These are phyloP conservation scores for Wallacemonas collosoma DNA, from an alignment of 208 protist species.

Conservation along the genomic window DNA sequence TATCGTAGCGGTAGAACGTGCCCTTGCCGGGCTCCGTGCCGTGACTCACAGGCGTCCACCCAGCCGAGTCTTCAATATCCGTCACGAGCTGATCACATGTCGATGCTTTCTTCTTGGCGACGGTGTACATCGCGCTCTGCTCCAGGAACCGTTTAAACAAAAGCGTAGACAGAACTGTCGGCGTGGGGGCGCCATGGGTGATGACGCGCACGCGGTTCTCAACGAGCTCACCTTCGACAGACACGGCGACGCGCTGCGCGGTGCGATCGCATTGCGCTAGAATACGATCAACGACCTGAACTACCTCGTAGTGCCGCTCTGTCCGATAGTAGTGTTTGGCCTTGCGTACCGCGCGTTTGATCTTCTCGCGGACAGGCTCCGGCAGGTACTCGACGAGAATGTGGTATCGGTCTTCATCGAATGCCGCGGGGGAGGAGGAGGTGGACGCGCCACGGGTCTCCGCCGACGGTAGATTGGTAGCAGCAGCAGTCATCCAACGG, in stretches of 20 bases:
- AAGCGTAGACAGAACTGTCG: conserved; percentile 32
- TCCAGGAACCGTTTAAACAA: conserved; percentile 46
- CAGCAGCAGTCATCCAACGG: background rate
- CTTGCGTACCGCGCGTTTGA: conserved; percentile 20
- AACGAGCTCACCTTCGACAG: conserved; percentile 23
- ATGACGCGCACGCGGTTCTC: conserved; percentile 24
- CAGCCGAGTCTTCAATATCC: conserved; percentile 33
- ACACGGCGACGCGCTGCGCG: conserved; percentile 18
- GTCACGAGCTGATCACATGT: conserved; percentile 35
- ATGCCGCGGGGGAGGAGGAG: conserved; percentile 3
- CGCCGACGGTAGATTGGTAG: background rate
- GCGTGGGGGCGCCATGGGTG: conserved; percentile 15
- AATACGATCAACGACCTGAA: conserved; percentile 35
- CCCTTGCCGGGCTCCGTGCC: conserved; percentile 28
- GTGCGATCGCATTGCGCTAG: conserved; percentile 28
- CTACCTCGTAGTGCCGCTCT: conserved; percentile 59
- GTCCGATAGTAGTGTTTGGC: conserved; percentile 36
- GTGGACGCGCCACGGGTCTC: background rate
- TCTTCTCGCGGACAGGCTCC: conserved; percentile 19
- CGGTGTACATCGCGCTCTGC: conserved; percentile 35
- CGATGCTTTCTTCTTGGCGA: conserved; percentile 20
- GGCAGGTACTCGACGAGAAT: conserved; percentile 26
- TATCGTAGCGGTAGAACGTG: conserved; percentile 52
- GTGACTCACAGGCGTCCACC: conserved; percentile 31
- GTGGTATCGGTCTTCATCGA: conserved; percentile 27